Evolutionary conservation across 75 land plant species (phyloP).

Genomic region (Ceratopteris richardii): DNA sequence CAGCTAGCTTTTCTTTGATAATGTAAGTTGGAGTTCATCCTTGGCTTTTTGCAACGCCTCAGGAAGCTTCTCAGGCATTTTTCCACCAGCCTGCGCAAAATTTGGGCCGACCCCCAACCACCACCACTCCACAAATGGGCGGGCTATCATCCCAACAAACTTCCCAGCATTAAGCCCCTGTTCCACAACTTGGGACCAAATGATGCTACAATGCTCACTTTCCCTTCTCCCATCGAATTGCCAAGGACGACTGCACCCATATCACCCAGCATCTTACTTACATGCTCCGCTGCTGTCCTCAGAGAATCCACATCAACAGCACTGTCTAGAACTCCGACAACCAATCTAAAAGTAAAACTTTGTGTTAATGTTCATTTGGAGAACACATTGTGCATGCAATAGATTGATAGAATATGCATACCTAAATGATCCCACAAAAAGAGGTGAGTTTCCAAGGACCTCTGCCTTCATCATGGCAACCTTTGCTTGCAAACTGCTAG

Average conservation of each 20-base stretch:
- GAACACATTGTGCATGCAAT: too few relatives aligned
- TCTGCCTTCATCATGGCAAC: slow-evolving; percentile 69
- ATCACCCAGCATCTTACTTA: slow-evolving; percentile 48
- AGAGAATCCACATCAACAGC: slow-evolving; percentile 75
- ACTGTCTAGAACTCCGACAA: slow-evolving; percentile 70
- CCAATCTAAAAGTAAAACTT: slow-evolving; percentile 47
- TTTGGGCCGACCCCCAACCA: slow-evolving; percentile 94
- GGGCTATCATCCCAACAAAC: slow-evolving; percentile 76
- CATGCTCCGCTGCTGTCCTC: slow-evolving; percentile 72
- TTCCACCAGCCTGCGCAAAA: slow-evolving; percentile 98
- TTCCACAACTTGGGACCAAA: slow-evolving; percentile 66
- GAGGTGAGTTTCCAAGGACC: slow-evolving; percentile 36
- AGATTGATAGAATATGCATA: too few relatives aligned
- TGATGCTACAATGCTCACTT: slow-evolving; percentile 80
- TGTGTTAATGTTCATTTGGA: too few relatives aligned
- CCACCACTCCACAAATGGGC: slow-evolving; percentile 80
- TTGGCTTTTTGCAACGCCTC: slow-evolving; percentile 64
- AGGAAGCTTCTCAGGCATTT: slow-evolving; percentile 64
- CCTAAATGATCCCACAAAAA: slow-evolving; percentile 39
- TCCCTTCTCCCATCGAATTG: slow-evolving; percentile 61
- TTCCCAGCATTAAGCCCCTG: slow-evolving; percentile 82
- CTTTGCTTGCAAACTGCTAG: slow-evolving; percentile 39
- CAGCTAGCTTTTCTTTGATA: slow-evolving; percentile 15
- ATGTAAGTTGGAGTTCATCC: slow-evolving; percentile 28
- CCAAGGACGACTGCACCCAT: slow-evolving; percentile 81